phyloP scores from a whole-genome alignment of 139 green algal genomes.

The Volvox africanus region DNA sequence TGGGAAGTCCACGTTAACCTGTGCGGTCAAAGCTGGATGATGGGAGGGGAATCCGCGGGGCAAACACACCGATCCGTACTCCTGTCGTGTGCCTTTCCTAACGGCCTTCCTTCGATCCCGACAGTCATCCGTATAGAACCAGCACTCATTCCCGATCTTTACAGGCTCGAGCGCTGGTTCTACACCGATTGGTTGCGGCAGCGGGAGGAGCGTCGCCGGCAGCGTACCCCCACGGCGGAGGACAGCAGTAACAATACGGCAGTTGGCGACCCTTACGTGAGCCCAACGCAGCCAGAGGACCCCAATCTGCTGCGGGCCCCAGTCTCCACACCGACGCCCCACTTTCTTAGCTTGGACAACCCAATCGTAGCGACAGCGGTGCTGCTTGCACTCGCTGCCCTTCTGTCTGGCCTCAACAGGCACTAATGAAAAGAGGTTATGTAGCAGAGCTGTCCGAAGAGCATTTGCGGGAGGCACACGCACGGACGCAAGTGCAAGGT shows the following conservation, averaged over 20 bases:
- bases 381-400: slow-evolving; percentile 10
- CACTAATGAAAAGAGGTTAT: neutral
- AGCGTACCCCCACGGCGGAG: neutral
- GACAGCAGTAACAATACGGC: neutral
- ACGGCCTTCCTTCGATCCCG: too few relatives aligned
- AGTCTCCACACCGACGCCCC: slow-evolving; percentile 35
- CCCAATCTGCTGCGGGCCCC: slow-evolving; percentile 7
- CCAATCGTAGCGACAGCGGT: slow-evolving; percentile 52
- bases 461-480: too few relatives aligned
- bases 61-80: too few relatives aligned
- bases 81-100: too few relatives aligned
- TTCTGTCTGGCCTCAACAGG: neutral
- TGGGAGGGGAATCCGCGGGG: too few relatives aligned
- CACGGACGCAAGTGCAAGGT: too few relatives aligned
- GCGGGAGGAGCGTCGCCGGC: neutral
- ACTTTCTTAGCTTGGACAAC: slow-evolving; percentile 59
- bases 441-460: too few relatives aligned
- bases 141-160: too few relatives aligned
- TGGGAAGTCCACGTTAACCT: too few relatives aligned
- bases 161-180: slow-evolving; percentile 54
- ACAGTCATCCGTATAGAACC: too few relatives aligned
- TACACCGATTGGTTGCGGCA: slow-evolving; percentile 57
- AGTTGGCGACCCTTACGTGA: neutral
- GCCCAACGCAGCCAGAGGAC: neutral
- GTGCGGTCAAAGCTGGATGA: too few relatives aligned